phyloP scores from a whole-genome alignment of 352 stramenopile species.

The Phytophthora crassamura region DNA sequence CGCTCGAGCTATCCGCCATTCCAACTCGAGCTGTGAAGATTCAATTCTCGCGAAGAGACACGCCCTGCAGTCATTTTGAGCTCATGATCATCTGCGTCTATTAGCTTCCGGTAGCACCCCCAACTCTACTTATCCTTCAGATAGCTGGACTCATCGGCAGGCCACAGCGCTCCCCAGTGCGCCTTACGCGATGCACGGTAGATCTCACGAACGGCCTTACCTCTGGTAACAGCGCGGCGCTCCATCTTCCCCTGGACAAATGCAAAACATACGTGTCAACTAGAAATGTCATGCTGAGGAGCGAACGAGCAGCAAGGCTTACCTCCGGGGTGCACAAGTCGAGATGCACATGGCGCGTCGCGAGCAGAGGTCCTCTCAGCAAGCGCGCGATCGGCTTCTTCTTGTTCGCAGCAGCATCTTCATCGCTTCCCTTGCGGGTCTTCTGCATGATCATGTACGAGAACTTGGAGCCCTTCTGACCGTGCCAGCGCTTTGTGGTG shows the following conservation, averaged over 20 bases:
- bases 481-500: constrained; percentile 83
- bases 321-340: constrained; percentile 84
- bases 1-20: not conserved
- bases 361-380: constrained; percentile 73
- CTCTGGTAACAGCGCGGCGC: constrained; percentile 77
- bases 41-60: not conserved
- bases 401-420: constrained; percentile 28
- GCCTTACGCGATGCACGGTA: constrained; percentile 86
- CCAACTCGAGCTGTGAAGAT: not conserved
- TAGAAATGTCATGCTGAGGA: not conserved
- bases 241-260: constrained; percentile 69
- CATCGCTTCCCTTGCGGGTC: constrained; percentile 34
- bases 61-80: not conserved
- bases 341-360: constrained; percentile 82
- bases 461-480: constrained; percentile 88
- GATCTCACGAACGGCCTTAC: constrained; percentile 77
- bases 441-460: constrained; percentile 88
- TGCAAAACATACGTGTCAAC: constrained; percentile 18
- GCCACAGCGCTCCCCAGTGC: constrained; percentile 83
- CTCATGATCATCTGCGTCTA: constrained; percentile 24
- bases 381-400: constrained; percentile 59
- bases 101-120: constrained; percentile 11
- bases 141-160: constrained; percentile 71
- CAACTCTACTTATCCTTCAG: constrained; percentile 46
- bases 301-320: not conserved